Evolutionary conservation across 1,139 yeast species (phyloP).

Genomic region (Hyphopichia pseudoburtonii): DNA sequence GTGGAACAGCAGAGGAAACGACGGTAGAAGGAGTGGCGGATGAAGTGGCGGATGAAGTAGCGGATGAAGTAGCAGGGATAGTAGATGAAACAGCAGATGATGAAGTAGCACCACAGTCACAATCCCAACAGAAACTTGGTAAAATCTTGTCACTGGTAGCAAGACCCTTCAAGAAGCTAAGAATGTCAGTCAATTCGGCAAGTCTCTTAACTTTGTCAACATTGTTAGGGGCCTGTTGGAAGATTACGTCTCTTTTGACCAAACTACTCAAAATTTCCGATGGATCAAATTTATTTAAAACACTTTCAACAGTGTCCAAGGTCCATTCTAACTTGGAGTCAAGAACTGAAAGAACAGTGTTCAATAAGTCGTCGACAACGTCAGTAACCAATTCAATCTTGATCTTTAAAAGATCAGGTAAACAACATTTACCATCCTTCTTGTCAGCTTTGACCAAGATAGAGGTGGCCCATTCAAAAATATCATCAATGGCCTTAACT

Average conservation of each 20-base stretch:
- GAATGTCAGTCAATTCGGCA: conserved; percentile 9
- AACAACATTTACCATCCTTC: conserved; percentile 20
- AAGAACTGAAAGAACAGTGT: conserved; percentile 2
- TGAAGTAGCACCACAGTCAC: conserved; percentile 17
- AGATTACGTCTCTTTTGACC: conserved; percentile 7
- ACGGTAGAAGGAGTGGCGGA: conserved; percentile 8
- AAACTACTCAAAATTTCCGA: not conserved
- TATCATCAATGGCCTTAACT: conserved; percentile 10
- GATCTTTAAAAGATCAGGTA: conserved; percentile 22
- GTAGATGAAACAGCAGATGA: conserved; percentile 6
- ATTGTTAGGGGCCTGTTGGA: conserved; percentile 5
- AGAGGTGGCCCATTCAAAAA: conserved; percentile 20
- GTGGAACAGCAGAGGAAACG: conserved; percentile 10
- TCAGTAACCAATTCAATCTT: conserved; percentile 14
- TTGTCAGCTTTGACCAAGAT: conserved; percentile 18
- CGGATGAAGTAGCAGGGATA: conserved; percentile 8
- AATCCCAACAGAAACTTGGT: conserved; percentile 23
- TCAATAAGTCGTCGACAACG: conserved; percentile 13
- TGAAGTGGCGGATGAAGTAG: conserved; percentile 14
- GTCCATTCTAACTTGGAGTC: conserved; percentile 3
- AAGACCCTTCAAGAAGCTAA: conserved; percentile 10
- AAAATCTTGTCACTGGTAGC: conserved; percentile 12
- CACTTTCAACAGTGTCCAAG: conserved; percentile 1
- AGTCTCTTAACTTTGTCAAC: conserved; percentile 12
- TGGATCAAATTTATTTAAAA: conserved; percentile 4